A percentile compares a stretch with the other conserved stretches of the same genome.
Conservation (phyloP, 2,329 filamentous ascomycete species). For the Anisogramma anomala region DNA sequence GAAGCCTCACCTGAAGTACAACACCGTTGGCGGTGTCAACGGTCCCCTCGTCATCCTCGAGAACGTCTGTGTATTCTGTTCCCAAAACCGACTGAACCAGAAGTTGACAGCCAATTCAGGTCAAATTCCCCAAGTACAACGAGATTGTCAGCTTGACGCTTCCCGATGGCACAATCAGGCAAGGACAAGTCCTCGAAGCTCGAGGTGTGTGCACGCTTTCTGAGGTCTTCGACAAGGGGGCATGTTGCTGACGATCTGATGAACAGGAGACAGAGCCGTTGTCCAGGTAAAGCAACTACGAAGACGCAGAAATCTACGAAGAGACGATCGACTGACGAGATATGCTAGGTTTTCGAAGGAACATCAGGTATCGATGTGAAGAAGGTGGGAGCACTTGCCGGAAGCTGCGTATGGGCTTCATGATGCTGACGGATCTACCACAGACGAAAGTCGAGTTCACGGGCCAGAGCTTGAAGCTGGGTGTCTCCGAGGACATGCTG, state of each 20-base stretch:
- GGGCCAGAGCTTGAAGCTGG: slow-evolving; percentile 92
- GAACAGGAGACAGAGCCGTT: slow-evolving; percentile 74
- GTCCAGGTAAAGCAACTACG: slow-evolving; percentile 59
- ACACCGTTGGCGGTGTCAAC: slow-evolving; percentile 96
- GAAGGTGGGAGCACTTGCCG: slow-evolving; percentile 52
- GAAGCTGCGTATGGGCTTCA: not conserved
- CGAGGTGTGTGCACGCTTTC: slow-evolving; percentile 52
- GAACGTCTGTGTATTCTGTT: slow-evolving; percentile 53
- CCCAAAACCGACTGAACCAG: slow-evolving; percentile 12
- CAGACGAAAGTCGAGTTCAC: slow-evolving; percentile 97
- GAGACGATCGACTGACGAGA: slow-evolving; percentile 19
- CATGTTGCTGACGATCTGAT: slow-evolving; percentile 3
- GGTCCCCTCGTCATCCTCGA: slow-evolving; percentile 95
- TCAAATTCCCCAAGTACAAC: slow-evolving; percentile 96
- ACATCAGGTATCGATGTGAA: slow-evolving; percentile 97
- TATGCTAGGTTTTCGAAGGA: slow-evolving; percentile 79
- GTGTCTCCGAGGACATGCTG: slow-evolving; percentile 98
- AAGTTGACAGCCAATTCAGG: slow-evolving; percentile 38
- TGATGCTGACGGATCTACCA: slow-evolving; percentile 11
- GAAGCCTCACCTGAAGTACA: slow-evolving; percentile 68
- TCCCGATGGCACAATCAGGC: slow-evolving; percentile 85
- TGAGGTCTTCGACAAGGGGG: slow-evolving; percentile 10
- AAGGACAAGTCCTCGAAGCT: slow-evolving; percentile 93
- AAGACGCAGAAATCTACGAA: not conserved
- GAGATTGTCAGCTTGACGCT: slow-evolving; percentile 95